Conservation (phyloP, 2,329 filamentous ascomycete genomes). For the Talaromyces verruculosus region DNA sequence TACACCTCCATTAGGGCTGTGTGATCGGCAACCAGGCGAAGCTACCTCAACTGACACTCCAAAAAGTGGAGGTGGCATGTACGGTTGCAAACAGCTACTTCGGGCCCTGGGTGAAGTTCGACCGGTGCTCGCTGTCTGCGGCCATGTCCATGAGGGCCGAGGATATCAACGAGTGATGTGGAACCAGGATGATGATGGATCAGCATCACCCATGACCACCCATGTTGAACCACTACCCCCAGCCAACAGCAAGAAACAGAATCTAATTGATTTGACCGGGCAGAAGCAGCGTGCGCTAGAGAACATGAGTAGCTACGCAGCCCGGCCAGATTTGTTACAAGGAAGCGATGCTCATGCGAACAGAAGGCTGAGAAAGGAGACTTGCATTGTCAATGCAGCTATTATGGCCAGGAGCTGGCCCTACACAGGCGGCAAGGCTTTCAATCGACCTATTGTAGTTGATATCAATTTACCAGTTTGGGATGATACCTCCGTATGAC, state of each 20-base stretch:
- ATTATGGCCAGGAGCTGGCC: slow-evolving; percentile 69
- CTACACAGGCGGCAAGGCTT: slow-evolving; percentile 59
- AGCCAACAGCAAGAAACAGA: slow-evolving; percentile 54
- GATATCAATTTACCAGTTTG: slow-evolving; percentile 71
- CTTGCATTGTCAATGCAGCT: slow-evolving; percentile 77
- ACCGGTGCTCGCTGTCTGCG: slow-evolving; percentile 56
- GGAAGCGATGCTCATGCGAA: slow-evolving; percentile 23
- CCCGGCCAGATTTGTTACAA: not conserved
- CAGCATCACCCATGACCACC: slow-evolving; percentile 1
- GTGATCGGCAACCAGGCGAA: slow-evolving; percentile 42
- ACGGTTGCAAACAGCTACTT: slow-evolving; percentile 53
- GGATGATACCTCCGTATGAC: slow-evolving; percentile 28
- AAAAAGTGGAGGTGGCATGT: slow-evolving; percentile 20
- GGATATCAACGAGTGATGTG: slow-evolving; percentile 56
- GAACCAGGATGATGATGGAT: slow-evolving; percentile 28
- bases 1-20: slow-evolving; percentile 54
- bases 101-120: slow-evolving; percentile 48
- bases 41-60: not conserved
- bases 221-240: slow-evolving; percentile 37
- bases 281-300: slow-evolving; percentile 39
- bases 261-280: slow-evolving; percentile 53
- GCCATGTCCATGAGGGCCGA: slow-evolving; percentile 60
- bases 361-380: slow-evolving; percentile 52
- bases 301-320: slow-evolving; percentile 26
- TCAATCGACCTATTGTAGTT: slow-evolving; percentile 81